Conservation (phyloP, 768 basidiomycete species). For the Mycena amicta region DNA sequence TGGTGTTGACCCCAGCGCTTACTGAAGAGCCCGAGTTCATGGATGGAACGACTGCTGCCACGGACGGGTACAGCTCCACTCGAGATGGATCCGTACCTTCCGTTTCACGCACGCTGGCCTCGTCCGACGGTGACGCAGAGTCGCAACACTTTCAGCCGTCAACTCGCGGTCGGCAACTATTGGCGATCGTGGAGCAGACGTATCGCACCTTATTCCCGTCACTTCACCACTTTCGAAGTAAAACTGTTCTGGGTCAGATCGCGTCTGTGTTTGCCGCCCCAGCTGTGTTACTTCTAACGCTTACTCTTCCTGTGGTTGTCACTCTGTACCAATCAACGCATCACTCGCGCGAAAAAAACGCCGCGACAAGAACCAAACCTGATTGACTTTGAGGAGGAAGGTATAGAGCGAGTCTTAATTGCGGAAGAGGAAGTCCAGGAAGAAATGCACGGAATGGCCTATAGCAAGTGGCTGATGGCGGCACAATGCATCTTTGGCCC, state of each 20-base stretch:
- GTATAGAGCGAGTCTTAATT: conserved; percentile 64
- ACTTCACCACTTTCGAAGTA: conserved; percentile 68
- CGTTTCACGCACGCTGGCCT: conserved; percentile 49
- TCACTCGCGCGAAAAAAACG: conserved; percentile 43
- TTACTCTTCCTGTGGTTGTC: conserved; percentile 90
- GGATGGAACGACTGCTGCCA: conserved; percentile 5
- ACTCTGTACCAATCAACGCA: conserved; percentile 47
- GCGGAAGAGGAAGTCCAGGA: conserved; percentile 77
- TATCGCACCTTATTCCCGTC: conserved; percentile 83
- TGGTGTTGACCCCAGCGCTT: conserved; percentile 26
- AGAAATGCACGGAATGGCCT: conserved; percentile 63
- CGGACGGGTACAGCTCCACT: conserved; percentile 2
- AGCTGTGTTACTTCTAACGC: conserved; percentile 79
- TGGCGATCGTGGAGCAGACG: conserved; percentile 39
- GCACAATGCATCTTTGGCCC: conserved; percentile 84
- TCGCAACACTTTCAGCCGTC: conserved; percentile 45
- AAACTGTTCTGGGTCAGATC: conserved; percentile 70
- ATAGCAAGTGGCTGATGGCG: conserved; percentile 85
- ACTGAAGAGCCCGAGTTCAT: conserved; percentile 25
- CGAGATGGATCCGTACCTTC: conserved; percentile 45
- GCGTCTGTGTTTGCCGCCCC: conserved; percentile 84
- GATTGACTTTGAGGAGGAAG: conserved; percentile 77
- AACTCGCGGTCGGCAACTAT: conserved; percentile 43
- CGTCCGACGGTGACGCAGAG: conserved; percentile 45
- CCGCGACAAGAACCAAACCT: conserved; percentile 46